These are phyloP conservation scores for Trametes cingulata DNA, from an alignment of 768 basidiomycete species.

Conservation along the genomic window DNA sequence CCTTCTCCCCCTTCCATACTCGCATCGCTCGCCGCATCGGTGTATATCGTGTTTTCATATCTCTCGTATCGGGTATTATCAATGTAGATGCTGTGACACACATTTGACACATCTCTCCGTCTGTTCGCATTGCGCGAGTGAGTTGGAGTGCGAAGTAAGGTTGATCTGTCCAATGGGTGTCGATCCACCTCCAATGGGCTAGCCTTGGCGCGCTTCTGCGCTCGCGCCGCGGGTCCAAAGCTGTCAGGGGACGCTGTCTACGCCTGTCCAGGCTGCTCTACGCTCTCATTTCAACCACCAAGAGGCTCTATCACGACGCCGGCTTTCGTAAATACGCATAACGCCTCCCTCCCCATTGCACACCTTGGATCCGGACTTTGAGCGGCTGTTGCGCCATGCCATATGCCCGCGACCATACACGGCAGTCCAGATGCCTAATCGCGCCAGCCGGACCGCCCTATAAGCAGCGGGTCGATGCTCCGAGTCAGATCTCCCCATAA, in stretches of 20 bases:
- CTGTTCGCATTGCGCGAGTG: background rate
- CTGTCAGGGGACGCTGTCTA: constrained; percentile 13
- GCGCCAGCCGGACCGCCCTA: constrained; percentile 13
- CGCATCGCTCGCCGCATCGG: constrained; percentile 14
- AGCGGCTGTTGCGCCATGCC: constrained; percentile 14
- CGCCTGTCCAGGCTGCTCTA: constrained; percentile 13
- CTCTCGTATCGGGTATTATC: constrained; percentile 15
- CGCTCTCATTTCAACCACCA: background rate
- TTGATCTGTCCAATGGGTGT: background rate
- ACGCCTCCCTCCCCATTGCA: constrained; percentile 7
- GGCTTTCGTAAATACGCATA: constrained; percentile 7
- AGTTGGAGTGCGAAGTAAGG: background rate
- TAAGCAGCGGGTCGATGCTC: constrained; percentile 1
- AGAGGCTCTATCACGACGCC: constrained; percentile 3
- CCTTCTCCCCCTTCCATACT: constrained; percentile 2
- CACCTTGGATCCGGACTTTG: constrained; percentile 15
- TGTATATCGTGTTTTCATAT: constrained; percentile 21
- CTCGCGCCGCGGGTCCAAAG: background rate
- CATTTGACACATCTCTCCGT: background rate
- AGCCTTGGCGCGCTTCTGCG: background rate
- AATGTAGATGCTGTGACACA: constrained; percentile 20
- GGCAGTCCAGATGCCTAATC: constrained; percentile 14
- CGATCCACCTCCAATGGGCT: background rate
- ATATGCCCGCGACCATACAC: constrained; percentile 11
- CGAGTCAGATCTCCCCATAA: constrained; percentile 18